phyloP scores from a whole-genome alignment of 176 grass and related monocot species.

The Rhynchospora tenuis region DNA sequence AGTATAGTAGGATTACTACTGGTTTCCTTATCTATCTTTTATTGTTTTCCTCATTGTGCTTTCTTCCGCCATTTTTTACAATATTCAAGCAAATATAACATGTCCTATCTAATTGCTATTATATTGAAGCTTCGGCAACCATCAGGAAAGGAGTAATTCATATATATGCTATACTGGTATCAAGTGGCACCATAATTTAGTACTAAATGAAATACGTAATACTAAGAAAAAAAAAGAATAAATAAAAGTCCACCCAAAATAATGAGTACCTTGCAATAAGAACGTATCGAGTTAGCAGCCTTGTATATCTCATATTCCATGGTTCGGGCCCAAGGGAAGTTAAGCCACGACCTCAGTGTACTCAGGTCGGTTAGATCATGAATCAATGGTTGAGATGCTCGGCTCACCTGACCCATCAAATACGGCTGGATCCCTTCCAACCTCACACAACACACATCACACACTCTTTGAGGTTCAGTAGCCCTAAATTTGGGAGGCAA shows the following conservation, averaged over 20 bases:
- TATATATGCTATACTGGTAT: not conserved
- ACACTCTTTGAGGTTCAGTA: constrained; percentile 78
- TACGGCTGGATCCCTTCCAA: constrained; percentile 60
- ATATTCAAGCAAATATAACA: not conserved
- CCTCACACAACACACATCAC: constrained; percentile 75
- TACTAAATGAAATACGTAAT: not conserved
- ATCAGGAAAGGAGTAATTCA: not conserved
- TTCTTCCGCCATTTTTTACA: not conserved
- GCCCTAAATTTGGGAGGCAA: constrained; percentile 74
- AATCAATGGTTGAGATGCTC: constrained; percentile 54
- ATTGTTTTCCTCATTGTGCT: not conserved
- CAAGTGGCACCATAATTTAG: not conserved
- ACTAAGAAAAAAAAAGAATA: not conserved
- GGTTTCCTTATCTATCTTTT: too few relatives aligned
- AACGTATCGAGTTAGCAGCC: constrained; percentile 66
- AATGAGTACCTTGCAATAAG: constrained; percentile 67
- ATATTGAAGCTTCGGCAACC: not conserved
- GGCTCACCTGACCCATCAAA: constrained; percentile 66
- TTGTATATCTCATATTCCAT: constrained; percentile 99
- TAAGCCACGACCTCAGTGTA: constrained; percentile 78
- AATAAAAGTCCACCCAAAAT: not conserved
- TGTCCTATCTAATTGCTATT: not conserved
- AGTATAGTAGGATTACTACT: not conserved
- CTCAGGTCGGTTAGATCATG: constrained; percentile 80
- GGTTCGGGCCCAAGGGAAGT: constrained; percentile 55